A percentile compares a stretch with the other conserved stretches of the same genome.
These are phyloP conservation scores for Meyerozyma smithsonii DNA, from an alignment of 1,139 yeast species.

Conservation along the genomic window DNA sequence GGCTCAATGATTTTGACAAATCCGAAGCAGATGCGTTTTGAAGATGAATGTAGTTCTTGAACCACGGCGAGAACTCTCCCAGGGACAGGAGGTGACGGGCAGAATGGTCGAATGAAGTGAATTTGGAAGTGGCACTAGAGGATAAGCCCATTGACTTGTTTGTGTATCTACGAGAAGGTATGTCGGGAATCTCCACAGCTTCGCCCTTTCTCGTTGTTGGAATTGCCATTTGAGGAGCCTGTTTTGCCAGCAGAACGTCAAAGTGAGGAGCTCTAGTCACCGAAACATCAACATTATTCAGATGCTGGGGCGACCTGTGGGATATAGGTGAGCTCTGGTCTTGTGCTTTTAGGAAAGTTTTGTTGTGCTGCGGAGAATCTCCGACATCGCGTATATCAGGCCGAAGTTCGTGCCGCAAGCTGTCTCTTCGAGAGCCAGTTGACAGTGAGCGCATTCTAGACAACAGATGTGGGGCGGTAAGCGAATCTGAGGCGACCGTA, in stretches of 20 bases:
- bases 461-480: constrained; percentile 22
- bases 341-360: background rate
- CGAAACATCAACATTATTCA: background rate
- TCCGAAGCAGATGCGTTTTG: constrained; percentile 13
- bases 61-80: constrained; percentile 15
- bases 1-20: constrained; percentile 15
- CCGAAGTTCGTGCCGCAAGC: constrained; percentile 10
- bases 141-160: background rate
- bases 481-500: constrained; percentile 7
- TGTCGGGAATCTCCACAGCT: constrained; percentile 61
- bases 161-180: background rate
- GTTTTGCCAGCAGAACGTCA: constrained; percentile 30
- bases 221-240: constrained; percentile 76
- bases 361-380: constrained; percentile 1
- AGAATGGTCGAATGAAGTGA: background rate
- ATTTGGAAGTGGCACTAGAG: background rate
- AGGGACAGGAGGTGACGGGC: background rate
- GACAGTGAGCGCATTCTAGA: constrained; percentile 30
- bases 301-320: background rate
- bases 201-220: constrained; percentile 81
- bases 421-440: constrained; percentile 20
- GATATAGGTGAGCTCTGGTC: background rate
- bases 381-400: background rate
- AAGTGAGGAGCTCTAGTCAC: background rate
- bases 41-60: constrained; percentile 23